A percentile compares a stretch with the other conserved stretches of the same genome.
Conservation (phyloP, 768 basidiomycete genomes). For the Lactarius sanguifluus region DNA sequence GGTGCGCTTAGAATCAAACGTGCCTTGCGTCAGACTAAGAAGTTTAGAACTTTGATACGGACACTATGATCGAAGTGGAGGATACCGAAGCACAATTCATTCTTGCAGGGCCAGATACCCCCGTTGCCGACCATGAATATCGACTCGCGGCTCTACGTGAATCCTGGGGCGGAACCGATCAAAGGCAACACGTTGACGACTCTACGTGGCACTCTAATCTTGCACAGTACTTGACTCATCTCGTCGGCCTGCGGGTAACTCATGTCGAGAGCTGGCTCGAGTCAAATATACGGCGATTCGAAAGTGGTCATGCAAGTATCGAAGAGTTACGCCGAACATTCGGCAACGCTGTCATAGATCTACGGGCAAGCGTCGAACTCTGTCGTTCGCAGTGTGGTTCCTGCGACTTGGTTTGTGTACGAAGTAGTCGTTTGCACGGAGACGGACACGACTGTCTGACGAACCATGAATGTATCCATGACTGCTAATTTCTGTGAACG, state of each 20-base stretch:
- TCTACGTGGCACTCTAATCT: slow-evolving; percentile 44
- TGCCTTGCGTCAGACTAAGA: not conserved
- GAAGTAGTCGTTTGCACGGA: slow-evolving; percentile 43
- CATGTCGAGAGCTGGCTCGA: slow-evolving; percentile 53
- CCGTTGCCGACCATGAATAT: slow-evolving; percentile 32
- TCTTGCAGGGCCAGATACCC: slow-evolving; percentile 32
- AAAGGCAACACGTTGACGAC: slow-evolving; percentile 41
- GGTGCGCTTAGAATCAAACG: slow-evolving; percentile 35
- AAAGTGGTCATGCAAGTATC: slow-evolving; percentile 43
- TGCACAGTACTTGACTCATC: slow-evolving; percentile 38
- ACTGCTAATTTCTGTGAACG: slow-evolving; percentile 46
- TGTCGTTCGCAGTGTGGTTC: slow-evolving; percentile 48
- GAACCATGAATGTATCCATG: slow-evolving; percentile 44
- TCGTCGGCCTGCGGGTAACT: slow-evolving; percentile 45
- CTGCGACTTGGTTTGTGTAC: slow-evolving; percentile 53
- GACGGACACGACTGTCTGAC: slow-evolving; percentile 51
- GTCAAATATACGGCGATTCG: slow-evolving; percentile 49
- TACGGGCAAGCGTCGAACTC: slow-evolving; percentile 47
- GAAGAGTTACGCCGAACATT: slow-evolving; percentile 47
- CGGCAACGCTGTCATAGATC: slow-evolving; percentile 43
- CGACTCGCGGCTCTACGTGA: slow-evolving; percentile 31
- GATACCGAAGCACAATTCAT: slow-evolving; percentile 40
- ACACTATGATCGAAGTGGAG: slow-evolving; percentile 28
- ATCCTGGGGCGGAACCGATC: slow-evolving; percentile 37
- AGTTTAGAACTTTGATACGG: slow-evolving; percentile 52